Evolutionary conservation across 2,329 filamentous ascomycete species (phyloP).

Genomic region (Emmonsia crescens): DNA sequence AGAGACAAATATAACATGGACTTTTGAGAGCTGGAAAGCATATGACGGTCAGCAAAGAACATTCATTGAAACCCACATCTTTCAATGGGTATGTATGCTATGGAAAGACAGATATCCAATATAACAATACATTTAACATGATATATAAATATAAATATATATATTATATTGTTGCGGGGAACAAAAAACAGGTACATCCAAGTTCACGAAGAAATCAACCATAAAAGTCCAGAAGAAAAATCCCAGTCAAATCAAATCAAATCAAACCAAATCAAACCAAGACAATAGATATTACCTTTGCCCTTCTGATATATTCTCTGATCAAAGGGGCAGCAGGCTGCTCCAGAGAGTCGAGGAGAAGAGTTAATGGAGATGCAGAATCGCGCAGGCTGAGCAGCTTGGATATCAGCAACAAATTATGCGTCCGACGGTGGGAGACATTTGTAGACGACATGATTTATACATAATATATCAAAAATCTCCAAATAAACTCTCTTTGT

Average conservation of each 20-base stretch:
- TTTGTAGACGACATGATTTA: conserved; percentile 26
- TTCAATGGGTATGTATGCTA: neutral
- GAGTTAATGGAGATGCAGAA: conserved; percentile 71
- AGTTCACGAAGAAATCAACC: neutral
- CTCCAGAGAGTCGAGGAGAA: conserved; percentile 75
- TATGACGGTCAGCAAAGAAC: neutral
- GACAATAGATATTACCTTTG: conserved; percentile 44
- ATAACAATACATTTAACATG: neutral
- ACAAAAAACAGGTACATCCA: neutral
- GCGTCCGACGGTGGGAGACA: conserved; percentile 59
- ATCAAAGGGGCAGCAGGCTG: conserved; percentile 63
- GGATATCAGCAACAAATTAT: conserved; percentile 73
- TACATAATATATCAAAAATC: conserved; percentile 3
- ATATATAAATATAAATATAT: neutral
- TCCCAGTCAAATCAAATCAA: neutral
- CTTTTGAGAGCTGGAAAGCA: conserved; percentile 39
- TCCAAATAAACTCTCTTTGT: conserved; percentile 7
- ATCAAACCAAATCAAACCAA: neutral
- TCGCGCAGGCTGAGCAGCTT: conserved; percentile 70
- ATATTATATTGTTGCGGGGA: neutral
- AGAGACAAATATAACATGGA: conserved; percentile 64
- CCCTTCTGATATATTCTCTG: conserved; percentile 62
- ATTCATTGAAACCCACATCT: neutral
- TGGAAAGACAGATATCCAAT: neutral
- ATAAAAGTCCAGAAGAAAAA: neutral